Evolutionary conservation across 1,139 yeast species (phyloP), one percentile per base, ranked within the genome.

Genomic region (Eremothecium gossypii): DNA sequence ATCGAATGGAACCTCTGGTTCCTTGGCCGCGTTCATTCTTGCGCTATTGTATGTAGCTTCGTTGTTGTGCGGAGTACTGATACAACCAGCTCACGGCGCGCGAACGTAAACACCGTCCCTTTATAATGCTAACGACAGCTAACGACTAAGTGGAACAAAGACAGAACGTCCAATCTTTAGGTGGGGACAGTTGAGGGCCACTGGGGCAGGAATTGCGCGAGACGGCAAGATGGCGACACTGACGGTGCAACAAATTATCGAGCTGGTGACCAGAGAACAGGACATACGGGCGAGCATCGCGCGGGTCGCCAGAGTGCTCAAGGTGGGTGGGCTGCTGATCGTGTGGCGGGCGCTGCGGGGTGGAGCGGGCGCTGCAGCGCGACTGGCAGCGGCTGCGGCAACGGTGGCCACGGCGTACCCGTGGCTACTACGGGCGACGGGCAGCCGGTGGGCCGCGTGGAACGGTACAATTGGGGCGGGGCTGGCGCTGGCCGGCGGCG

Each of bases 1-100:
- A 55, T 69, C 67, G 64, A 83, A 84, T n/a, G 93, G 94, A 27
- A 50, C 48, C 13, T 34, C 37, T 34, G 37, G 37, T 10, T 34
- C 37, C 29, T 23, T 34, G n/a, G n/a, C 37, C 14, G 7, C 14
- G 7, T 34, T 34, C 37, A 34, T 34, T 6, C n/a, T 34, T 32
- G 20, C 13, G 12, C 20, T 32, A 5, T 14, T 32, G n/a, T 32
- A n/a, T 29, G 13, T 29, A 29, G 11, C 13, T 11, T 12, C 5
- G 20, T 32, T 32, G 35, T 32, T 12, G 35, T 32, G 20, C 17
- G 35, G 35, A 32, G 35, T 32, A 11, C 31, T 29, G 11, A 29
- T 29, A 11, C 11, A 29, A 12, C 11, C 13, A 17, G 13, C 11
- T 4, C n/a, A 32, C 35, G 35, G 35, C 12, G 14, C 35, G 13